A percentile compares a stretch with the other conserved stretches of the same genome.
These are phyloP conservation scores for Penicillium macrosclerotiorum DNA, from an alignment of 495 filamentous ascomycete species.

Conservation along the genomic window DNA sequence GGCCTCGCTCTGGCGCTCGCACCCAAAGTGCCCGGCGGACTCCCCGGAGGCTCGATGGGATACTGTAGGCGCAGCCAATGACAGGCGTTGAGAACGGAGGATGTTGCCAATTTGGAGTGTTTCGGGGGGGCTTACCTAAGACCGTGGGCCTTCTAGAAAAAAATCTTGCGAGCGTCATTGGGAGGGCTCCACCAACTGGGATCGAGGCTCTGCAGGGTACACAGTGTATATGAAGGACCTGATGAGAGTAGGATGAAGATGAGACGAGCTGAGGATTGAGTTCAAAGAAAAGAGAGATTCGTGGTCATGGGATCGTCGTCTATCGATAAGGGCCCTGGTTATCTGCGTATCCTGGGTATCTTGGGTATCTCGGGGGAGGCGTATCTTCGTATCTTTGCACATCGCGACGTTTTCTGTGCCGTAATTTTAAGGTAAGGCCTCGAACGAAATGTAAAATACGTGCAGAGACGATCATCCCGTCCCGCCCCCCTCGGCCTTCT, in stretches of 20 bases:
- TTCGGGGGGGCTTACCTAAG: slow-evolving; percentile 15
- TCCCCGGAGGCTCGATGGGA: slow-evolving; percentile 21
- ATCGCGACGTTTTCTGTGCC: too few relatives aligned
- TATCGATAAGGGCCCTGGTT: too few relatives aligned
- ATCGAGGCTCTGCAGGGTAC: slow-evolving; percentile 21
- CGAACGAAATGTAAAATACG: too few relatives aligned
- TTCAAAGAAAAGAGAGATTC: too few relatives aligned
- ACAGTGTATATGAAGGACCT: neutral
- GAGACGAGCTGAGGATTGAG: neutral
- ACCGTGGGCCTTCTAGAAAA: slow-evolving; percentile 31
- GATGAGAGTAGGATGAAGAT: neutral
- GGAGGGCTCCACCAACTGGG: slow-evolving; percentile 17
- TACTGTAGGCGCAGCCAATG: slow-evolving; percentile 16
- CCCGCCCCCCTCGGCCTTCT: slow-evolving; percentile 22
- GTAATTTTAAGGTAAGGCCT: too few relatives aligned
- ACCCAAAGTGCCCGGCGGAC: slow-evolving; percentile 11
- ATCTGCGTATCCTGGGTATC: too few relatives aligned
- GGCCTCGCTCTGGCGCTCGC: too few relatives aligned
- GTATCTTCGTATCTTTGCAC: too few relatives aligned
- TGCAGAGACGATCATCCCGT: slow-evolving; percentile 18
- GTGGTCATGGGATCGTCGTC: too few relatives aligned
- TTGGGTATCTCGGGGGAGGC: too few relatives aligned
- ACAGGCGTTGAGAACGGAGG: neutral
- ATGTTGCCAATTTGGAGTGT: slow-evolving; percentile 11
- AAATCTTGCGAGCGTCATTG: slow-evolving; percentile 11